Conservation (phyloP, 805 yeast genomes). For the Kregervanrija fluxuum region DNA sequence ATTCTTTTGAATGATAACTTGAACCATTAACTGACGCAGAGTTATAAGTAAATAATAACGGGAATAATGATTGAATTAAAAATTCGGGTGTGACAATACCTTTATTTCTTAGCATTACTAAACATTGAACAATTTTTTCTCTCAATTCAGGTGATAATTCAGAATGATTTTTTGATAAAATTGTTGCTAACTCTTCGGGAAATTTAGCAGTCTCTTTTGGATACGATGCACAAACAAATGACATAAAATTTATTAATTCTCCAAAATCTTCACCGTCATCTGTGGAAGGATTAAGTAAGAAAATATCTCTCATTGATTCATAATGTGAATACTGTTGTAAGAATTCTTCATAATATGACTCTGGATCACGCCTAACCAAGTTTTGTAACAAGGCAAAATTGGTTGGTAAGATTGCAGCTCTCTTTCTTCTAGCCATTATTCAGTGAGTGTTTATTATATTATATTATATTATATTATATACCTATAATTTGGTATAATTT, state of each 20-base stretch:
- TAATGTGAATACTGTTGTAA: conserved; percentile 89
- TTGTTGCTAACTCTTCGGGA: conserved; percentile 69
- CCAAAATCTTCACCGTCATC: conserved; percentile 61
- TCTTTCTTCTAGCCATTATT: conserved; percentile 74
- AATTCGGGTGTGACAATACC: conserved; percentile 71
- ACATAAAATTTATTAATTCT: conserved; percentile 82
- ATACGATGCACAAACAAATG: conserved; percentile 86
- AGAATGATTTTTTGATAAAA: conserved; percentile 70
- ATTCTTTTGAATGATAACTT: conserved; percentile 67
- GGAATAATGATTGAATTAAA: conserved; percentile 82
- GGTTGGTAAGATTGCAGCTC: conserved; percentile 90
- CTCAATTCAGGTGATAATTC: conserved; percentile 78
- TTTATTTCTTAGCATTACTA: conserved; percentile 87
- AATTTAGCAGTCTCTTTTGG: conserved; percentile 82
- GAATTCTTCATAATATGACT: conserved; percentile 90
- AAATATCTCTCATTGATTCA: conserved; percentile 83
- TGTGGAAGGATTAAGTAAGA: conserved; percentile 60
- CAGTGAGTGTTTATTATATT: no score
- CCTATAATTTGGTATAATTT: not conserved
- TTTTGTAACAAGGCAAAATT: conserved; percentile 89
- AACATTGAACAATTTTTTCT: conserved; percentile 84
- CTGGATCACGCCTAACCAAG: conserved; percentile 89
- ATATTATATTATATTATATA: no score
- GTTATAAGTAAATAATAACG: conserved; percentile 66
- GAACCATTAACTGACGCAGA: conserved; percentile 37